Percentiles rank a stretch among this genome's conserved stretches.
Conservation (phyloP, 2,329 filamentous ascomycete species). For the Aspergillus versicolor region DNA sequence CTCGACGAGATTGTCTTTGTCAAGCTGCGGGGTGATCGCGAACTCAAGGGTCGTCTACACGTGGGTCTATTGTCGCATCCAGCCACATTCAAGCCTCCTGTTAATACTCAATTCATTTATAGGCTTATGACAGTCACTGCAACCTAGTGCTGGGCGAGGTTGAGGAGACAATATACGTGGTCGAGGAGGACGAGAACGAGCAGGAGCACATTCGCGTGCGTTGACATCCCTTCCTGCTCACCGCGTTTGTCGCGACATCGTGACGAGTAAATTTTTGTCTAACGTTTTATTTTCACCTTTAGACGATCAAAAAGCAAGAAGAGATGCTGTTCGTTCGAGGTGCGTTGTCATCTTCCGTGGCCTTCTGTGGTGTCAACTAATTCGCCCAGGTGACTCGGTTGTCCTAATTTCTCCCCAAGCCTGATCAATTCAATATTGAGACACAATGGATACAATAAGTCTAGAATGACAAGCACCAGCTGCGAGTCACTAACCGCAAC, state of each 20-base stretch:
- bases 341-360: slow-evolving; percentile 43
- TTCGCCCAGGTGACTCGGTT: slow-evolving; percentile 64
- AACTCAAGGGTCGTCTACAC: slow-evolving; percentile 92
- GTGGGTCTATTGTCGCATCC: slow-evolving; percentile 53
- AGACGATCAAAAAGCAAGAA: slow-evolving; percentile 95
- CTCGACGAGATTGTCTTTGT: slow-evolving; percentile 97
- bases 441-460: not conserved
- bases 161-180: slow-evolving; percentile 92
- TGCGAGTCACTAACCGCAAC: slow-evolving; percentile 6
- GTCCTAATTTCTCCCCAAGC: slow-evolving; percentile 68
- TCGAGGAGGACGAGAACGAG: slow-evolving; percentile 81
- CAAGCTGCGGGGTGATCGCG: slow-evolving; percentile 91
- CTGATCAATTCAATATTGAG: slow-evolving; percentile 21
- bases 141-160: slow-evolving; percentile 95
- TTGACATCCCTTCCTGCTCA: not conserved
- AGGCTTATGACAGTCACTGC: slow-evolving; percentile 99
- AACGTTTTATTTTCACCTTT: slow-evolving; percentile 5
- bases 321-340: slow-evolving; percentile 99
- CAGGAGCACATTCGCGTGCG: slow-evolving; percentile 71
- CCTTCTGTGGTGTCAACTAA: slow-evolving; percentile 18
- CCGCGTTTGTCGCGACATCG: not conserved
- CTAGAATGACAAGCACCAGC: not conserved
- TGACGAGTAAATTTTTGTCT: not conserved
- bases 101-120: not conserved
- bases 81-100: not conserved